These are phyloP conservation scores for Cryoendolithus antarcticus DNA, from an alignment of 2,329 filamentous ascomycete genomes.

Conservation along the genomic window DNA sequence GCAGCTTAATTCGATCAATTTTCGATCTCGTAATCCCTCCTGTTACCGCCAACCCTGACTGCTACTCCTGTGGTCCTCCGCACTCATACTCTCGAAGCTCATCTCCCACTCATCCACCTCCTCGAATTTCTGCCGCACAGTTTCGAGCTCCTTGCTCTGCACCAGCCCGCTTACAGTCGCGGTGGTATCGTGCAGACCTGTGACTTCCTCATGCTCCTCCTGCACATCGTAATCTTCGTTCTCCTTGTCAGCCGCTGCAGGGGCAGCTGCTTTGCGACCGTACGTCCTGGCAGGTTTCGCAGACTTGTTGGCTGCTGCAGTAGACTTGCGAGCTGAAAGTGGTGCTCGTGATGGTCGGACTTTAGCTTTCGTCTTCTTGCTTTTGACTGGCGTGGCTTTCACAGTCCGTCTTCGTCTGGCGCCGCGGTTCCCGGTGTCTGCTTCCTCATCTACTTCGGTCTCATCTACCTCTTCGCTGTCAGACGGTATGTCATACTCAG, in stretches of 20 bases:
- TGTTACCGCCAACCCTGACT: conserved; percentile 22
- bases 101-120: conserved; percentile 39
- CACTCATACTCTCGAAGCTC: conserved; percentile 38
- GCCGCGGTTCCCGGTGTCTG: conserved; percentile 8
- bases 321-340: conserved; percentile 6
- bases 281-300: conserved; percentile 16
- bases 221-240: conserved; percentile 7
- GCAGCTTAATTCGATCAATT: neutral
- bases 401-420: conserved; percentile 31
- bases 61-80: conserved; percentile 26
- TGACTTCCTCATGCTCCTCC: conserved; percentile 2
- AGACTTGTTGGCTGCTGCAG: conserved; percentile 1
- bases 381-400: conserved; percentile 9
- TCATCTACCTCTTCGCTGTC: conserved; percentile 23
- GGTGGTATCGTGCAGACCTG: conserved; percentile 9
- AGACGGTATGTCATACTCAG: conserved; percentile 29
- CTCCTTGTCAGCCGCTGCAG: conserved; percentile 2
- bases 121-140: conserved; percentile 35
- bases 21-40: neutral
- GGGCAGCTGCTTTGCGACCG: conserved; percentile 10
- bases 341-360: conserved; percentile 4
- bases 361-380: conserved; percentile 6
- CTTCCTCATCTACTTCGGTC: neutral
- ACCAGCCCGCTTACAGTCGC: conserved; percentile 21
- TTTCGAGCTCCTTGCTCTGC: conserved; percentile 27